Evolutionary conservation across 768 basidiomycete genomes (phyloP).

Genomic region (Boletus huronensis): DNA sequence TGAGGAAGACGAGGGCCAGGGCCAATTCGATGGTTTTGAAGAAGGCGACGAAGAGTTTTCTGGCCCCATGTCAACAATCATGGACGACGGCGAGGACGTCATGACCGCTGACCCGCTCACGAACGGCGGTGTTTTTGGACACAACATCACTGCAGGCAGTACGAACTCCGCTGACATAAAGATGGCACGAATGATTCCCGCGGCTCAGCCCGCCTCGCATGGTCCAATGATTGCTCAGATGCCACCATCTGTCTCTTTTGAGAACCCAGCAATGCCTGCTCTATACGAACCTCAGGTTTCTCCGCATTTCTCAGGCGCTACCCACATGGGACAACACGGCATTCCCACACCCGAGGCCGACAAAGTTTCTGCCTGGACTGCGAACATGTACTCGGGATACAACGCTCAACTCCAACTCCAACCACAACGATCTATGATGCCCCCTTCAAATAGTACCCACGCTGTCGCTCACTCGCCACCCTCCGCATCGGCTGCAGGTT

Average conservation of each 20-base stretch:
- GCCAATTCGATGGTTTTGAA: conserved; percentile 36
- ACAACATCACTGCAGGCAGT: conserved; percentile 29
- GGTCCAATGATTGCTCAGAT: conserved; percentile 46
- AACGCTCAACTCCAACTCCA: conserved; percentile 25
- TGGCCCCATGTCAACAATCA: conserved; percentile 21
- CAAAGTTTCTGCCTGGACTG: conserved; percentile 31
- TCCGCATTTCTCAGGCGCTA: conserved; percentile 26
- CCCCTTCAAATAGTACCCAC: conserved; percentile 42
- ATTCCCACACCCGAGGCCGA: conserved; percentile 20
- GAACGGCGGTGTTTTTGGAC: conserved; percentile 31
- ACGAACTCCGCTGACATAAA: conserved; percentile 28
- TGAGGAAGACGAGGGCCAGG: too few species aligned
- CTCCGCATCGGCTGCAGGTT: conserved; percentile 9
- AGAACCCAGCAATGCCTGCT: conserved; percentile 50
- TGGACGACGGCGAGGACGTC: conserved; percentile 34
- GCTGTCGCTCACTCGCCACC: conserved; percentile 23
- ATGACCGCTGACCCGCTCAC: conserved; percentile 29
- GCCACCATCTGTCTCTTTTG: conserved; percentile 42
- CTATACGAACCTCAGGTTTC: conserved; percentile 40
- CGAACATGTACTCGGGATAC: conserved; percentile 30
- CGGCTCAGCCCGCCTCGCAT: conserved; percentile 22
- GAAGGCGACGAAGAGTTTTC: conserved; percentile 42
- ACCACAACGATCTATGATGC: conserved; percentile 38
- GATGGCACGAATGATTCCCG: conserved; percentile 26
- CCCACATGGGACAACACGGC: conserved; percentile 22